Conservation (phyloP, 441 rosid genomes). For the Gossypium schwendimanii region DNA sequence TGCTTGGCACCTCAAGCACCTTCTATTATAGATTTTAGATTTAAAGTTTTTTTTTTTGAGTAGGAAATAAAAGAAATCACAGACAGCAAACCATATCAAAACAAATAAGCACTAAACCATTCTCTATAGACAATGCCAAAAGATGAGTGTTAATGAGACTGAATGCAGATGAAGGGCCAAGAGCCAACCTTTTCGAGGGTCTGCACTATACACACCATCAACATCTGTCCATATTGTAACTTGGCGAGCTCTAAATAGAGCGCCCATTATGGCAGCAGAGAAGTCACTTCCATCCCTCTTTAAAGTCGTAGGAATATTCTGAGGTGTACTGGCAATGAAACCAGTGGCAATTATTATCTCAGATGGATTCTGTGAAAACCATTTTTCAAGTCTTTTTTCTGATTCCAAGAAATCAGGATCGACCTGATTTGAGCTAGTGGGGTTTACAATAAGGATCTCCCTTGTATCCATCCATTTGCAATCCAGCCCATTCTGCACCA, state of each 20-base stretch:
- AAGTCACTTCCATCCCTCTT: conserved; percentile 99
- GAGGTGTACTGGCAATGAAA: conserved; percentile 90
- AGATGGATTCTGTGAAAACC: conserved; percentile 62
- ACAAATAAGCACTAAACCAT: neutral
- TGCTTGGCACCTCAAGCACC: neutral
- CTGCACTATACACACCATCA: conserved; percentile 93
- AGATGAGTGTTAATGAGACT: neutral
- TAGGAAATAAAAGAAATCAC: neutral
- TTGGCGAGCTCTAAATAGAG: conserved; percentile 68
- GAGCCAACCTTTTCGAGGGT: conserved; percentile 86
- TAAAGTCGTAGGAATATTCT: conserved; percentile 90
- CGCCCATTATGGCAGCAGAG: conserved; percentile 95
- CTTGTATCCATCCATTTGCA: conserved; percentile 97
- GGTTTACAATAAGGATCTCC: conserved; percentile 82
- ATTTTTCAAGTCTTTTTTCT: conserved; percentile 67
- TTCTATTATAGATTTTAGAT: neutral
- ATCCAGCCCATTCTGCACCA: conserved; percentile 57
- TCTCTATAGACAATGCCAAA: neutral
- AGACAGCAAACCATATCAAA: neutral
- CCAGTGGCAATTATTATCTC: conserved; percentile 79
- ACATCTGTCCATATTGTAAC: conserved; percentile 98
- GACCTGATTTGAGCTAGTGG: conserved; percentile 74
- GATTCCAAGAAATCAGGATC: conserved; percentile 86
- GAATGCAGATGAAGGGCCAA: neutral
- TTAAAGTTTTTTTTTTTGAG: neutral